Base-by-base conservation (phyloP, 495 filamentous ascomycete species). In the Penicillium steckii region DNA sequence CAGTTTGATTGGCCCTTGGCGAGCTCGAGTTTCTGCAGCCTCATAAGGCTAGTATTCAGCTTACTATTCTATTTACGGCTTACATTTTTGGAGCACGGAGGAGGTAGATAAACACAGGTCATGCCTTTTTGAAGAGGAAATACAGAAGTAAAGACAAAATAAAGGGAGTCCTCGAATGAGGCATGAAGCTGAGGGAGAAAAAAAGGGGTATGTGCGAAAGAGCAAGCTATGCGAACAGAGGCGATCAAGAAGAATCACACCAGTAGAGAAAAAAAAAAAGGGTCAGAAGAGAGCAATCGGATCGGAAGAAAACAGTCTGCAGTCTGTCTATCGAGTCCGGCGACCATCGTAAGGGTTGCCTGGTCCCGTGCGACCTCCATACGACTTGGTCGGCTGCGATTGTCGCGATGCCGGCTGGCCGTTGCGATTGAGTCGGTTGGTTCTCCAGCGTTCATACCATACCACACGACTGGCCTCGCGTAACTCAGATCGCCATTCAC, bases 391-490 rank as follows among this genome's bases (percentile, higher is more conserved):
- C 9, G 50, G 17, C 27, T 66, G 64, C 21, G 48, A 33, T 15
- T 50, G 43, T 55, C 61, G 51, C 13, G 59, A 55, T 3, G 55
- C 27, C n/a, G 64, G 48, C 40, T 53, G 53, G 13, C 61, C 65
- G 44, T 75, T 67, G 26, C 73, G 67, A 40, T 80, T 77, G 54
- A 90, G 68, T 38, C 86, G 80, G 59, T 79, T 81, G 26, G 86
- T 97, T 71, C 94, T 83, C 94, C 94, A 98, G 57, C 89, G 85
- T 70, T 98, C 94, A 58, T 98, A 98, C 89, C 91, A 97, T 52
- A 89, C 76, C 71, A 95, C 91, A 45, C 90, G 82, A 69, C 91
- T 96, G 33, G 89, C 89, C 70, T 96, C 92, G 40, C 93, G 87
- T 54, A 98, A 78, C 62, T 98, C 94, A 13, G 79, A 80, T 37